phyloP scores from a whole-genome alignment of 139 green algal species.

The Chlamydomonas asymmetrica region DNA sequence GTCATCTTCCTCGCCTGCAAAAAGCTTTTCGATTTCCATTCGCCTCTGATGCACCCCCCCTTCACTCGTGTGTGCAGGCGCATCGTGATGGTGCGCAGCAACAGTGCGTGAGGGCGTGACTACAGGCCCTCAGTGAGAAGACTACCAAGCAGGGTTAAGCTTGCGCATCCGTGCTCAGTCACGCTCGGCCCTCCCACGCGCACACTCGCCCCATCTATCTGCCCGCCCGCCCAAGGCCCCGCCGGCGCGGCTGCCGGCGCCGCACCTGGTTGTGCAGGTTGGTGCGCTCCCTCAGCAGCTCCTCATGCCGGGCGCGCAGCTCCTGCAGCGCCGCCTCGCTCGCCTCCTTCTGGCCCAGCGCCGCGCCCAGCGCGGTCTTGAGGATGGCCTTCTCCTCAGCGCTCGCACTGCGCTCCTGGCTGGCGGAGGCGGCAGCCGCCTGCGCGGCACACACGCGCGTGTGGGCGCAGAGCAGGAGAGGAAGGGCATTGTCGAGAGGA shows the following conservation, averaged over 20 bases:
- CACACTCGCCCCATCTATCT: too few species aligned
- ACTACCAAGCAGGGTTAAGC: too few species aligned
- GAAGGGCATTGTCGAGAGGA: too few species aligned
- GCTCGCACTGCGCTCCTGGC: background rate
- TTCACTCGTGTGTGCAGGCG: background rate
- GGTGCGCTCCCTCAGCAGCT: constrained; percentile 25
- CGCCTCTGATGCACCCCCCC: background rate
- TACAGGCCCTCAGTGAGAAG: too few species aligned
- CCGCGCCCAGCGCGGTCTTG: constrained; percentile 12
- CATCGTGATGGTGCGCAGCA: too few species aligned
- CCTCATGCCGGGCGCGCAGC: constrained; percentile 31
- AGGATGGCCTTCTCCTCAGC: background rate
- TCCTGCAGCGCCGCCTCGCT: background rate
- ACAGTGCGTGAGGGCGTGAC: too few species aligned
- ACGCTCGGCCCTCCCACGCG: too few species aligned
- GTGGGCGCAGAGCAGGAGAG: too few species aligned
- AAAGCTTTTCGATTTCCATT: too few species aligned
- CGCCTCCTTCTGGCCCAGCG: constrained; percentile 5
- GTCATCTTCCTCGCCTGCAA: too few species aligned
- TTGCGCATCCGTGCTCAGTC: too few species aligned
- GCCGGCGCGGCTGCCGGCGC: background rate
- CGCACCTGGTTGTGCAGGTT: constrained; percentile 46
- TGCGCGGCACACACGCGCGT: background rate
- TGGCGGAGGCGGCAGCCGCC: background rate
- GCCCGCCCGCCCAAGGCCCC: too few species aligned